Conservation (phyloP, 2,329 filamentous ascomycete species). For the Dryadomyces sulphureus region DNA sequence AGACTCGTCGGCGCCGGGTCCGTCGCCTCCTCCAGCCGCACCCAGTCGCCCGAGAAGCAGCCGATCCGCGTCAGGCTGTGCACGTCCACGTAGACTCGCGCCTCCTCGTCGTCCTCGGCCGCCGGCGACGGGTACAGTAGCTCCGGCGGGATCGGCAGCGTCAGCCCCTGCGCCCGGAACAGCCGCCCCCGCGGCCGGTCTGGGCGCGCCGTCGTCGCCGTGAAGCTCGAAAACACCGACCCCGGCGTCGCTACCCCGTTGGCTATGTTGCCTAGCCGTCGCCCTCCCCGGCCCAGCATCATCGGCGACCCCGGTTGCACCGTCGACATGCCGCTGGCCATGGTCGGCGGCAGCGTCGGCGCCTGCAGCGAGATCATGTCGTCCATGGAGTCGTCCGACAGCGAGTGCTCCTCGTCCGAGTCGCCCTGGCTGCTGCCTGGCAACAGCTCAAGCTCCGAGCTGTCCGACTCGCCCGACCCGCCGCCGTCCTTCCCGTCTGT, state of each 20-base stretch:
- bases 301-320: constrained; percentile 71
- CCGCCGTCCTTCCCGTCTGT: constrained; percentile 32
- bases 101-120: constrained; percentile 69
- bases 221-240: constrained; percentile 81
- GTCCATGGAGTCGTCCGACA: constrained; percentile 84
- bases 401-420: constrained; percentile 50
- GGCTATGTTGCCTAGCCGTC: constrained; percentile 40
- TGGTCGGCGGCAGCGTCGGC: constrained; percentile 62
- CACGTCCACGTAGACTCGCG: constrained; percentile 81
- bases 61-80: constrained; percentile 75
- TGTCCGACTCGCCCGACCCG: constrained; percentile 21
- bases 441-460: constrained; percentile 39
- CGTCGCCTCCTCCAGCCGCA: constrained; percentile 63
- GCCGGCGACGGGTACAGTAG: constrained; percentile 71
- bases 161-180: constrained; percentile 70
- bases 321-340: constrained; percentile 64
- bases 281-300: constrained; percentile 52
- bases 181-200: constrained; percentile 60
- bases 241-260: constrained; percentile 72
- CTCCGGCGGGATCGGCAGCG: constrained; percentile 57
- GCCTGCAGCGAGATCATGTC: constrained; percentile 84
- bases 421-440: constrained; percentile 59
- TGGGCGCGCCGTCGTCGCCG: constrained; percentile 64
- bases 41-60: constrained; percentile 97
- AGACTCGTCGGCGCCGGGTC: constrained; percentile 42